Conservation (phyloP, 345 rosid species). For the Eucalyptus tenuipes region DNA sequence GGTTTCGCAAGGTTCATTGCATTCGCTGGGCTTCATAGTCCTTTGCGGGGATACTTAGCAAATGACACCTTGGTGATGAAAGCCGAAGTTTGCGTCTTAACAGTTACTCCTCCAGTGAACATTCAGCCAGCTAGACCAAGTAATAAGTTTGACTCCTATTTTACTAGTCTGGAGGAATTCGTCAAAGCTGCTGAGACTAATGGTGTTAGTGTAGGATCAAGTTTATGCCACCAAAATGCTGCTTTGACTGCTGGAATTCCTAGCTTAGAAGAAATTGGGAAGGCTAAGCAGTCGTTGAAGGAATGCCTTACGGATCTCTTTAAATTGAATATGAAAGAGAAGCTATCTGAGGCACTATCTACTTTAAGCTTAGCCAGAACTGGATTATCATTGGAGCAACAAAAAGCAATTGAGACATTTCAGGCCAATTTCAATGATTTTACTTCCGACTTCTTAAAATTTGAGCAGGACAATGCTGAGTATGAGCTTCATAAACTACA, state of each 20-base stretch:
- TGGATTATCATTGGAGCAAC: not conserved
- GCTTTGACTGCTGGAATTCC: not conserved
- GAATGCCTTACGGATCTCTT: not conserved
- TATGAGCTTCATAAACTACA: too few relatives aligned
- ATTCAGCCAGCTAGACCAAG: not conserved
- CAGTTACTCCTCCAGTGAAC: not conserved
- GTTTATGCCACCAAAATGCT: not conserved
- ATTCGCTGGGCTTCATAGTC: not conserved
- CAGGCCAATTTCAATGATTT: not conserved
- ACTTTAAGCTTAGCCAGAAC: not conserved
- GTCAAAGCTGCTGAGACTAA: not conserved
- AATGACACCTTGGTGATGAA: not conserved
- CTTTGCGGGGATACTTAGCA: not conserved
- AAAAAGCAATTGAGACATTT: not conserved
- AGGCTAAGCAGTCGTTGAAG: not conserved
- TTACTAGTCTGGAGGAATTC: not conserved
- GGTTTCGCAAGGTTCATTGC: not conserved
- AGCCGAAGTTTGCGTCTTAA: not conserved
- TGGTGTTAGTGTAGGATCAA: not conserved
- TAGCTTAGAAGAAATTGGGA: not conserved
- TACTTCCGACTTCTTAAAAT: not conserved
- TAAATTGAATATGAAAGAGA: not conserved
- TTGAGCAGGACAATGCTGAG: not conserved
- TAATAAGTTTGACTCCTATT: not conserved
- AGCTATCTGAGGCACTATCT: not conserved